phyloP scores from a whole-genome alignment of 2,329 filamentous ascomycete genomes.

The Rhinocladiella mackenziei region DNA sequence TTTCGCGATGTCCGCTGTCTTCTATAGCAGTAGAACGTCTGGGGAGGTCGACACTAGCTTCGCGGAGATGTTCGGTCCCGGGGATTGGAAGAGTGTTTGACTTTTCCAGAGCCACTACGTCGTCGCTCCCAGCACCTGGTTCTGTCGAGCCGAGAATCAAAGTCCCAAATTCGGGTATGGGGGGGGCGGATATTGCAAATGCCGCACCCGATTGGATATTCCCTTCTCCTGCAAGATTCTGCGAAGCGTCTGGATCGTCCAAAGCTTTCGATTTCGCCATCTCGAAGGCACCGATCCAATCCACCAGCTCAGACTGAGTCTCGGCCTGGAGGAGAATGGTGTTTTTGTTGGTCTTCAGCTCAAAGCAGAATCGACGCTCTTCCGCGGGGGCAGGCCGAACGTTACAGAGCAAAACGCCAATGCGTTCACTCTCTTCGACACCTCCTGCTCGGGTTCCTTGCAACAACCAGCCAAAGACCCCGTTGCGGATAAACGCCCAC shows the following conservation, averaged over 20 bases:
- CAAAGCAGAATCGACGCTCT: constrained; percentile 93
- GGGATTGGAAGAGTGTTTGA: constrained; percentile 63
- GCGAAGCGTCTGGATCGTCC: constrained; percentile 61
- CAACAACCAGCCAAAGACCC: constrained; percentile 91
- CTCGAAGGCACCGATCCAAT: constrained; percentile 93
- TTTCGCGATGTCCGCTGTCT: constrained; percentile 71
- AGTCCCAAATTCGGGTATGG: constrained; percentile 85
- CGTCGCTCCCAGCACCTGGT: constrained; percentile 43
- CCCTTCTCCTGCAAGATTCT: constrained; percentile 44
- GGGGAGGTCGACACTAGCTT: constrained; percentile 70
- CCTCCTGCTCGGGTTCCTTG: constrained; percentile 74
- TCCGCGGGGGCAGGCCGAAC: constrained; percentile 87
- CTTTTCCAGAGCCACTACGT: constrained; percentile 55
- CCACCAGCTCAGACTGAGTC: constrained; percentile 83
- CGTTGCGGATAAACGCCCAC: constrained; percentile 95
- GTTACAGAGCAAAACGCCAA: constrained; percentile 89
- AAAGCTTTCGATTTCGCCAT: constrained; percentile 89
- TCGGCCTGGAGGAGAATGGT: constrained; percentile 88
- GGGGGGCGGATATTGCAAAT: constrained; percentile 86
- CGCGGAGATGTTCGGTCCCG: constrained; percentile 55
- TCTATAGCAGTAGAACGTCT: constrained; percentile 56
- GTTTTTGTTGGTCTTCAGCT: constrained; percentile 95
- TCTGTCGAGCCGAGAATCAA: constrained; percentile 66
- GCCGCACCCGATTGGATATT: constrained; percentile 60
- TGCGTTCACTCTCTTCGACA: constrained; percentile 93